phyloP scores from a whole-genome alignment of 2,329 filamentous ascomycete species.

The Bertia moriformis region DNA sequence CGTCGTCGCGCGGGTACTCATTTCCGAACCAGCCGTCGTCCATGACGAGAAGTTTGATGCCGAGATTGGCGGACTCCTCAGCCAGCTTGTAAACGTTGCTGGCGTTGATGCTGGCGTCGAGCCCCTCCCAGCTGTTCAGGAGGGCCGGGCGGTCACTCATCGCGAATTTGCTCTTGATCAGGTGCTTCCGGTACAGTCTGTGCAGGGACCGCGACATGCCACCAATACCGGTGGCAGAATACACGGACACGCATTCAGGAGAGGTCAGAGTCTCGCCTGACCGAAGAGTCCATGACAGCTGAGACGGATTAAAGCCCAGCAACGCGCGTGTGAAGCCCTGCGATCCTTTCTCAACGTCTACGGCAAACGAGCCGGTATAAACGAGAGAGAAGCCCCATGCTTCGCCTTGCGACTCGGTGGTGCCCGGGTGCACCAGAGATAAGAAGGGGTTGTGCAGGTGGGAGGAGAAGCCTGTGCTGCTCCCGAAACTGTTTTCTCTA shows the following conservation, averaged over 20 bases:
- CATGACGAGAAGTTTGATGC: slow-evolving; percentile 47
- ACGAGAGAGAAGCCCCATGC: slow-evolving; percentile 52
- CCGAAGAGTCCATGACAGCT: slow-evolving; percentile 40
- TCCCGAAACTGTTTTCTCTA: slow-evolving; percentile 38
- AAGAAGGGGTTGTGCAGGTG: slow-evolving; percentile 53
- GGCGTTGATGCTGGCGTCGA: slow-evolving; percentile 42
- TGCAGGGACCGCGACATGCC: slow-evolving; percentile 50
- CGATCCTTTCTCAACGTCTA: slow-evolving; percentile 45
- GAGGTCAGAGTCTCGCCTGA: slow-evolving; percentile 42
- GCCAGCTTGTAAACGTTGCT: slow-evolving; percentile 38
- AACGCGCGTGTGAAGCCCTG: slow-evolving; percentile 45
- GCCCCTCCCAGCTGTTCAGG: slow-evolving; percentile 53
- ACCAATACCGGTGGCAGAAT: slow-evolving; percentile 40
- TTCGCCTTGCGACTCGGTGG: slow-evolving; percentile 45
- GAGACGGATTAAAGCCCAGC: slow-evolving; percentile 43
- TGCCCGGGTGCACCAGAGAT: slow-evolving; percentile 34
- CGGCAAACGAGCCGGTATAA: slow-evolving; percentile 48
- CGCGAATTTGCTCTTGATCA: slow-evolving; percentile 41
- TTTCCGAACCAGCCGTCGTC: slow-evolving; percentile 57
- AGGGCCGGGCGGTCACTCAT: slow-evolving; percentile 34
- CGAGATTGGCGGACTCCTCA: slow-evolving; percentile 37
- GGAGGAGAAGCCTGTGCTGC: slow-evolving; percentile 45
- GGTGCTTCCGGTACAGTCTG: slow-evolving; percentile 42
- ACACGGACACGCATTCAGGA: slow-evolving; percentile 47
- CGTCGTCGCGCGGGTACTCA: slow-evolving; percentile 42